Evolutionary conservation across 306 rosid species (phyloP), one percentile per base, ranked within the genome.

Genomic region (Malus fusca): DNA sequence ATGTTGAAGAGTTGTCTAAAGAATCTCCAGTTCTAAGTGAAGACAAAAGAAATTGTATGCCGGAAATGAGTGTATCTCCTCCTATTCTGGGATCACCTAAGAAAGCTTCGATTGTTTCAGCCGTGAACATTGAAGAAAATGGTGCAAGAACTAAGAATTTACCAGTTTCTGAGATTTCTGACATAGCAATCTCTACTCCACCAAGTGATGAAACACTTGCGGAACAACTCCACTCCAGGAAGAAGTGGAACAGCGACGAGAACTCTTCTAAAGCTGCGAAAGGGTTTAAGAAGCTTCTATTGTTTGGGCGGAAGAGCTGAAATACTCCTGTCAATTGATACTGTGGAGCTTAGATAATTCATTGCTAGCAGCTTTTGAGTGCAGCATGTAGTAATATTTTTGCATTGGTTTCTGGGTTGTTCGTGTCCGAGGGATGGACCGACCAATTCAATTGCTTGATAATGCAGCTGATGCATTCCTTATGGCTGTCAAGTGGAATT

Each of bases 171-270:
- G 87, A 79, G 67, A 87, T 86, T 78, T 82, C 89, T 25, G 90
- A 78, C 85, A 81, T 83, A 40, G 89, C 84, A 81, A 66, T 75
- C 55, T 84, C 87, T 8, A 92, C 98, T 17, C 96, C 99, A 48
- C 85, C 87, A 11, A 83, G 77, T 78, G 77, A 78, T 62, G 88
- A 79, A 73, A 82, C 65, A 75, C 74, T 48, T 37, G 53, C 79
- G 1, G 97, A 88, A 80, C 61, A 88, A 80, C 61, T 71, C 70
- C 89, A 88, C 78, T 84, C 93, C 65, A 87, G 98, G 86, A 95
- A 92, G 93, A 95, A 95, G 84, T 95, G 99, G 99, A 90, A 82
- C 75, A 87, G 83, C 31, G 97, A 81, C n/a, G 97, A 90, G 70
- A 87, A 84, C 85, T 80, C 92, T 68, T 83, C 98, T 4, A 95